Evolutionary conservation across 495 filamentous ascomycete genomes (phyloP).

Genomic region (Cenococcum geophilum): DNA sequence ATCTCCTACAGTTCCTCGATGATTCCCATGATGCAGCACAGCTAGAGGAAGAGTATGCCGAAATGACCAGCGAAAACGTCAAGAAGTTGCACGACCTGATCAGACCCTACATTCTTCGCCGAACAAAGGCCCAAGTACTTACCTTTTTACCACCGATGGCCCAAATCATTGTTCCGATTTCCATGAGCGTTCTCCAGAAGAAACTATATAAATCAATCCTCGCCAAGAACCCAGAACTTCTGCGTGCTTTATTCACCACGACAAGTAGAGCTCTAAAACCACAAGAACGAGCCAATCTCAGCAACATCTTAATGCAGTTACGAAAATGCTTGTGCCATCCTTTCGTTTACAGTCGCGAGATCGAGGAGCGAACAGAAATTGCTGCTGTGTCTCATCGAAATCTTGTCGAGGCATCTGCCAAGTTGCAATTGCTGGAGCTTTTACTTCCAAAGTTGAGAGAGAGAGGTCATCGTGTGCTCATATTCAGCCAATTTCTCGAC

Average conservation of each 20-base stretch:
- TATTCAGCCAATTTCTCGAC: slow-evolving; percentile 94
- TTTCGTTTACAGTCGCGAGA: slow-evolving; percentile 81
- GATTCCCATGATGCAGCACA: slow-evolving; percentile 57
- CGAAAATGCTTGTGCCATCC: slow-evolving; percentile 94
- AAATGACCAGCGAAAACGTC: slow-evolving; percentile 73
- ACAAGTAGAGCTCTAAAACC: slow-evolving; percentile 46
- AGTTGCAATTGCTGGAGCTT: slow-evolving; percentile 76
- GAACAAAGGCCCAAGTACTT: slow-evolving; percentile 85
- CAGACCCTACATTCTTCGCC: slow-evolving; percentile 70
- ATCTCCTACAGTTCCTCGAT: slow-evolving; percentile 89
- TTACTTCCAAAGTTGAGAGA: slow-evolving; percentile 87
- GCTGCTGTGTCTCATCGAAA: slow-evolving; percentile 59
- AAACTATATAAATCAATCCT: slow-evolving; percentile 93
- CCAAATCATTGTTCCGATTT: slow-evolving; percentile 89
- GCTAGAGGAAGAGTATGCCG: slow-evolving; percentile 68
- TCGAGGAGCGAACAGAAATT: slow-evolving; percentile 68
- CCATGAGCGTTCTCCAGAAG: slow-evolving; percentile 88
- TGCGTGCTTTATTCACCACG: slow-evolving; percentile 74
- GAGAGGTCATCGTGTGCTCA: slow-evolving; percentile 84
- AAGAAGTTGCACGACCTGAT: slow-evolving; percentile 75
- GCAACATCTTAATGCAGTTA: slow-evolving; percentile 92
- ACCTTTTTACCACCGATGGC: slow-evolving; percentile 87
- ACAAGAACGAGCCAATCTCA: slow-evolving; percentile 68
- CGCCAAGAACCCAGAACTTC: slow-evolving; percentile 79
- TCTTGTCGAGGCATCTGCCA: slow-evolving; percentile 84